phyloP scores from a whole-genome alignment of 805 yeast species.

The Ogataea methanolica region DNA sequence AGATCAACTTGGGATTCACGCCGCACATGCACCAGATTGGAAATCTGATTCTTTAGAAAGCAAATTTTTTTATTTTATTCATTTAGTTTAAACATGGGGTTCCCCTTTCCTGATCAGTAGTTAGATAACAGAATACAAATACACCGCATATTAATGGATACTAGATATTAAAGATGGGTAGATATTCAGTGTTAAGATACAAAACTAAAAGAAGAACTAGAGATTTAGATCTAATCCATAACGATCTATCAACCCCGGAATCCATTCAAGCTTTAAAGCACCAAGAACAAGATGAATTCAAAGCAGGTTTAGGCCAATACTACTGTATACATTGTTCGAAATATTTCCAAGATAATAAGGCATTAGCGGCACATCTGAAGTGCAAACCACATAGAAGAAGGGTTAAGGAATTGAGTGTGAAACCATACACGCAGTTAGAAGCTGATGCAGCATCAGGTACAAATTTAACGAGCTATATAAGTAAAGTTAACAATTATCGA shows the following conservation, averaged over 20 bases:
- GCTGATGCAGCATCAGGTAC: constrained; percentile 88
- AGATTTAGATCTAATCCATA: constrained; percentile 78
- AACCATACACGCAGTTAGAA: constrained; percentile 84
- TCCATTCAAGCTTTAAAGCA: constrained; percentile 63
- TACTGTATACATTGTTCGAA: constrained; percentile 94
- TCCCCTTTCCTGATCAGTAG: neutral
- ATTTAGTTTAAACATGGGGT: no score
- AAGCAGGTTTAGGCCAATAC: constrained; percentile 92
- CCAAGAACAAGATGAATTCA: constrained; percentile 84
- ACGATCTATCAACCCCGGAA: constrained; percentile 64
- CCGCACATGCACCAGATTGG: no score
- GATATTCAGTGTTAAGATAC: constrained; percentile 80
- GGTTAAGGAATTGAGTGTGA: constrained; percentile 65
- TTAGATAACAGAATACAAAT: neutral
- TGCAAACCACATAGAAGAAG: constrained; percentile 84
- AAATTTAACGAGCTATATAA: constrained; percentile 62
- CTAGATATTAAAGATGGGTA: constrained; percentile 56
- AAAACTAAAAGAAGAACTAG: constrained; percentile 85
- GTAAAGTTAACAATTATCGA: constrained; percentile 56
- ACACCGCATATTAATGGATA: neutral
- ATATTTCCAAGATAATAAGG: constrained; percentile 74
- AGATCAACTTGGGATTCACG: no score
- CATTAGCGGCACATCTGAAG: constrained; percentile 67
- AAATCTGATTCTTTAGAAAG: no score
- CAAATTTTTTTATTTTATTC: no score